Conservation (phyloP, 2,329 filamentous ascomycete genomes). For the Aspergillus sojae region DNA sequence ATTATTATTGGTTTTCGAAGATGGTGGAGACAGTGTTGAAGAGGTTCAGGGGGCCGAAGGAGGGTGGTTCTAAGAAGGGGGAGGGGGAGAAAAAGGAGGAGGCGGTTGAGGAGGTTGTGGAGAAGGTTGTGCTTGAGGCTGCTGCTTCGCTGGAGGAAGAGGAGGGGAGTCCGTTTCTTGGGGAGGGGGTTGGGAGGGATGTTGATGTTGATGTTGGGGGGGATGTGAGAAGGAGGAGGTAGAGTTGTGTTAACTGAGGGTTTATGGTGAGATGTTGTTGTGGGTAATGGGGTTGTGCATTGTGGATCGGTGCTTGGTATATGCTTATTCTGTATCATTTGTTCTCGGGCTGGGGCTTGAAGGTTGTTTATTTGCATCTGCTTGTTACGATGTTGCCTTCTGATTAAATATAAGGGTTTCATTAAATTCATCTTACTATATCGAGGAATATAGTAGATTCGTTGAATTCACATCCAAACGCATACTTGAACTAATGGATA, state of each 20-base stretch:
- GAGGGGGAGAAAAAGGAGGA: constrained; percentile 11
- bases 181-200: constrained; percentile 46
- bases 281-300: background rate
- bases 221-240: constrained; percentile 66
- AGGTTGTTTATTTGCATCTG: background rate
- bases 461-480: background rate
- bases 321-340: background rate
- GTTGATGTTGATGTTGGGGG: constrained; percentile 73
- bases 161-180: constrained; percentile 31
- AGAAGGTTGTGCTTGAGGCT: constrained; percentile 40
- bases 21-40: constrained; percentile 68
- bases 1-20: constrained; percentile 69
- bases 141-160: constrained; percentile 33
- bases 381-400: background rate
- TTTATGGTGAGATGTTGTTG: background rate
- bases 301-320: background rate
- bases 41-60: constrained; percentile 53
- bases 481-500: constrained; percentile 1
- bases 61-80: constrained; percentile 21
- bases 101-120: constrained; percentile 19
- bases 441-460: background rate
- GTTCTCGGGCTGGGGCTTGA: background rate
- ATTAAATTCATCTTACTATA: background rate
- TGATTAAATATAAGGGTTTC: background rate
- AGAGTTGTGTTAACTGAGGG: background rate